Evolutionary conservation across 441 rosid genomes (phyloP).

Genomic region (Populus hybrid): DNA sequence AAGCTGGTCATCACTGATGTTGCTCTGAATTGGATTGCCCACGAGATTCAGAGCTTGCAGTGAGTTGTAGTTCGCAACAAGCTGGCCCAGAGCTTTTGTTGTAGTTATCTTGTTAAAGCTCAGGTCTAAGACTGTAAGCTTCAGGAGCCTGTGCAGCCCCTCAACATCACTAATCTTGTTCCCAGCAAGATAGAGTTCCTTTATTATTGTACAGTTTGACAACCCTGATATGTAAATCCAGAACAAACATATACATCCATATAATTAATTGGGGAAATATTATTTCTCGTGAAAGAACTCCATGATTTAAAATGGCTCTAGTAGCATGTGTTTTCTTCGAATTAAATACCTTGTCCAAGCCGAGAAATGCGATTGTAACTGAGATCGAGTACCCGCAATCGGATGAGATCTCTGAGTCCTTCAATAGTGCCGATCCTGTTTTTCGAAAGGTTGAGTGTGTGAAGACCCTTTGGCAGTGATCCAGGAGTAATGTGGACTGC

Average conservation of each 20-base stretch:
- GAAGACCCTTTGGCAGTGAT: slow-evolving; percentile 86
- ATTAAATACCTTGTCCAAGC: slow-evolving; percentile 76
- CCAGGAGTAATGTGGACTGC: slow-evolving; percentile 71
- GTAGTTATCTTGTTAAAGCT: slow-evolving; percentile 97
- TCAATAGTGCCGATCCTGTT: slow-evolving; percentile 78
- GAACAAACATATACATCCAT: slow-evolving; percentile 4
- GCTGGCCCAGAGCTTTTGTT: slow-evolving; percentile 78
- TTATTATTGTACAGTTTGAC: slow-evolving; percentile 79
- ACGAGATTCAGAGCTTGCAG: slow-evolving; percentile 72
- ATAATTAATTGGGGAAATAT: neutral
- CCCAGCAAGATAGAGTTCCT: slow-evolving; percentile 87
- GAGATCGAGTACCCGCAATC: slow-evolving; percentile 78
- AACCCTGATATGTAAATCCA: slow-evolving; percentile 45
- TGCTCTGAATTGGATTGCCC: slow-evolving; percentile 83
- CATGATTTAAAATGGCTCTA: neutral
- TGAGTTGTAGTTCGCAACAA: slow-evolving; percentile 84
- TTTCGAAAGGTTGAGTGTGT: slow-evolving; percentile 69
- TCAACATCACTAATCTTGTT: slow-evolving; percentile 89
- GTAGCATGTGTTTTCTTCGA: neutral
- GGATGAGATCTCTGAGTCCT: slow-evolving; percentile 80
- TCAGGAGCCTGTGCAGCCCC: slow-evolving; percentile 83
- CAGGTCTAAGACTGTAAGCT: slow-evolving; percentile 78
- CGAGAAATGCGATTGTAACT: slow-evolving; percentile 87
- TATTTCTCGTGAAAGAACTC: neutral
- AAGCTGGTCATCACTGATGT: slow-evolving; percentile 76